Evolutionary conservation across 2,329 filamentous ascomycete species (phyloP).

Genomic region (Neurospora sp.): DNA sequence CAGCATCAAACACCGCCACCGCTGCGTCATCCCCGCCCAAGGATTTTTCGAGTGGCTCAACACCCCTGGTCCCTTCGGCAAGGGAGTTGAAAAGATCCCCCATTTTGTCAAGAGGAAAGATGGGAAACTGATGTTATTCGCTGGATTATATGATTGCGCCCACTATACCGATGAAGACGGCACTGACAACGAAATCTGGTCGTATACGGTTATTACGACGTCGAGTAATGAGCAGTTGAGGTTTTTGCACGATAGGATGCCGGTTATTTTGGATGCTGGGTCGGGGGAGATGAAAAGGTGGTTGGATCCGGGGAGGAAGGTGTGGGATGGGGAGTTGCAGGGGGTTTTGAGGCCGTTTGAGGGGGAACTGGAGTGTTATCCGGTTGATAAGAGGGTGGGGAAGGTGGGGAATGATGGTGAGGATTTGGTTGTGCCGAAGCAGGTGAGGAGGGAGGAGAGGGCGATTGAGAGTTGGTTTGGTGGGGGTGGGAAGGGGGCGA

Average conservation of each 20-base stretch:
- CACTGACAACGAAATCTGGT: slow-evolving; percentile 60
- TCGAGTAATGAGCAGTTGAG: slow-evolving; percentile 70
- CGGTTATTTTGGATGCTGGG: slow-evolving; percentile 74
- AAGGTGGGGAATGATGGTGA: slow-evolving; percentile 91
- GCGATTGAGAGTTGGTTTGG: slow-evolving; percentile 93
- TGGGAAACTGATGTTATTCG: slow-evolving; percentile 76
- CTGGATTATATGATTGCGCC: slow-evolving; percentile 85
- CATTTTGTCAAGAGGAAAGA: slow-evolving; percentile 78
- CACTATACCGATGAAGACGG: slow-evolving; percentile 48
- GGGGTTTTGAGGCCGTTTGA: slow-evolving; percentile 67
- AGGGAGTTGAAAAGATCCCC: slow-evolving; percentile 65
- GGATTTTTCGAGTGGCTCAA: slow-evolving; percentile 97
- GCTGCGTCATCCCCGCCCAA: slow-evolving; percentile 79
- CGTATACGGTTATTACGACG: slow-evolving; percentile 91
- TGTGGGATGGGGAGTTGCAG: slow-evolving; percentile 75
- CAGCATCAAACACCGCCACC: slow-evolving; percentile 78
- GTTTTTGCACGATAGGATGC: slow-evolving; percentile 93
- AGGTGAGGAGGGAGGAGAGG: slow-evolving; percentile 78
- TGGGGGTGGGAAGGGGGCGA: slow-evolving; percentile 36
- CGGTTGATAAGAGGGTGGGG: slow-evolving; percentile 79
- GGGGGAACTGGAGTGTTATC: slow-evolving; percentile 74
- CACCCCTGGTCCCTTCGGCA: slow-evolving; percentile 36
- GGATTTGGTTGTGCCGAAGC: slow-evolving; percentile 70
- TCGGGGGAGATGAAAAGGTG: slow-evolving; percentile 62
- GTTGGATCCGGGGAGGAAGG: slow-evolving; percentile 63